Conservation (phyloP, 2,329 filamentous ascomycete genomes). For the Aspergillus hortae region DNA sequence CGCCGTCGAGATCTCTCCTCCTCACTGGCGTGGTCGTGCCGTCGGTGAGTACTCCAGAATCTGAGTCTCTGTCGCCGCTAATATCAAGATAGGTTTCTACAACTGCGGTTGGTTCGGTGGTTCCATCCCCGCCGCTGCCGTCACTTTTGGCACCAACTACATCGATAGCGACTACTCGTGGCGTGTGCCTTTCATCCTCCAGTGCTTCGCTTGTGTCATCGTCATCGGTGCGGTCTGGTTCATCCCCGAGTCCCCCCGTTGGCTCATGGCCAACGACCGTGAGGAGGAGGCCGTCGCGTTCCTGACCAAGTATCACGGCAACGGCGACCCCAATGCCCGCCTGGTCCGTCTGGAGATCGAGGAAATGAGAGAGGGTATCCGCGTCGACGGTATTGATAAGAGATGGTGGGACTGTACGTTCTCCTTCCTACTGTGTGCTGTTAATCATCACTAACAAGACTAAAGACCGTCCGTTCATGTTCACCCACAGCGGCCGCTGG, state of each 20-base stretch:
- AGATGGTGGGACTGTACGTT: constrained; percentile 4
- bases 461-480: constrained; percentile 1
- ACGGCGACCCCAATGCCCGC: not conserved
- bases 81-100: constrained; percentile 36
- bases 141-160: constrained; percentile 47
- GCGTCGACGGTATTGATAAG: not conserved
- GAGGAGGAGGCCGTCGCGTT: constrained; percentile 4
- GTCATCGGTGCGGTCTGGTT: constrained; percentile 57
- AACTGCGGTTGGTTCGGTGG: constrained; percentile 55
- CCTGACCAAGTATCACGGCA: constrained; percentile 2
- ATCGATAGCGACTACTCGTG: constrained; percentile 51
- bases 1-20: constrained; percentile 47
- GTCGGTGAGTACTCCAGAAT: not conserved
- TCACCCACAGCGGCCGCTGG: constrained; percentile 7
- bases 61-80: not conserved
- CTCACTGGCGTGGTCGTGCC: constrained; percentile 49
- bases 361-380: constrained; percentile 2
- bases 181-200: constrained; percentile 64
- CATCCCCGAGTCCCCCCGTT: constrained; percentile 66
- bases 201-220: constrained; percentile 58
- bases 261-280: not conserved
- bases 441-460: not conserved
- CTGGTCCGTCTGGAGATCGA: constrained; percentile 1
- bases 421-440: not conserved
- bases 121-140: constrained; percentile 48